A percentile compares a stretch with the other conserved stretches of the same genome.
phyloP scores from a whole-genome alignment of 129 eudicot genomes.

The Centaurea solstitialis region DNA sequence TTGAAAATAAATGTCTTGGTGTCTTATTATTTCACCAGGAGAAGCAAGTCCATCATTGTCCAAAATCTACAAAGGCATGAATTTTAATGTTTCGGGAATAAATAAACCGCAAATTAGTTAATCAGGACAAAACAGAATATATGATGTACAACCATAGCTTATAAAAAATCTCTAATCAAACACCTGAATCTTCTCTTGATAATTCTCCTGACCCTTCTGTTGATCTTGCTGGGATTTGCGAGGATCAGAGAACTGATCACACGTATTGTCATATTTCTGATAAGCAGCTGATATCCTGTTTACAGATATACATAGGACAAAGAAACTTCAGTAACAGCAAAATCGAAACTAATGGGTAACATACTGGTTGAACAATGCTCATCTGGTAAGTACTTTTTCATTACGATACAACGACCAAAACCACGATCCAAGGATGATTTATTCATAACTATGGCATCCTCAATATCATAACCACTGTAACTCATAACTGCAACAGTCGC shows the following conservation, averaged over 20 bases:
- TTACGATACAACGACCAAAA: slow-evolving; percentile 97
- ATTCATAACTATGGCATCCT: slow-evolving; percentile 98
- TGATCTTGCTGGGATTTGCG: slow-evolving; percentile 50
- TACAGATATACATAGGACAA: slow-evolving; percentile 4
- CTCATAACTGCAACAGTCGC: slow-evolving; percentile 99
- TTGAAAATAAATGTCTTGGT: slow-evolving; percentile 64
- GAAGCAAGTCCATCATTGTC: slow-evolving; percentile 96
- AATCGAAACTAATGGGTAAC: slow-evolving; percentile 3
- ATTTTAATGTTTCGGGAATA: not conserved
- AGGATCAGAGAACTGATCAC: slow-evolving; percentile 66
- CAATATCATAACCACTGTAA: slow-evolving; percentile 96
- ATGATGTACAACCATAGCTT: not conserved
- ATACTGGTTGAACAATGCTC: not conserved
- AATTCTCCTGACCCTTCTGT: slow-evolving; percentile 55
- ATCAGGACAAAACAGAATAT: not conserved
- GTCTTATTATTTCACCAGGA: slow-evolving; percentile 90
- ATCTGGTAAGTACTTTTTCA: slow-evolving; percentile 63
- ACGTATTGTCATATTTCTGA: slow-evolving; percentile 52
- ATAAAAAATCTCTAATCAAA: not conserved
- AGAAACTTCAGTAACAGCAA: not conserved
- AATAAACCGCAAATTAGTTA: not conserved
- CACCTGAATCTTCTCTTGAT: slow-evolving; percentile 70
- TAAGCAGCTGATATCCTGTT: slow-evolving; percentile 49
- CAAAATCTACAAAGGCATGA: slow-evolving; percentile 53
- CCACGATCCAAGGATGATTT: slow-evolving; percentile 98